Base-by-base conservation (phyloP, 2,329 filamentous ascomycete genomes). In the Talaromyces marneffei region DNA sequence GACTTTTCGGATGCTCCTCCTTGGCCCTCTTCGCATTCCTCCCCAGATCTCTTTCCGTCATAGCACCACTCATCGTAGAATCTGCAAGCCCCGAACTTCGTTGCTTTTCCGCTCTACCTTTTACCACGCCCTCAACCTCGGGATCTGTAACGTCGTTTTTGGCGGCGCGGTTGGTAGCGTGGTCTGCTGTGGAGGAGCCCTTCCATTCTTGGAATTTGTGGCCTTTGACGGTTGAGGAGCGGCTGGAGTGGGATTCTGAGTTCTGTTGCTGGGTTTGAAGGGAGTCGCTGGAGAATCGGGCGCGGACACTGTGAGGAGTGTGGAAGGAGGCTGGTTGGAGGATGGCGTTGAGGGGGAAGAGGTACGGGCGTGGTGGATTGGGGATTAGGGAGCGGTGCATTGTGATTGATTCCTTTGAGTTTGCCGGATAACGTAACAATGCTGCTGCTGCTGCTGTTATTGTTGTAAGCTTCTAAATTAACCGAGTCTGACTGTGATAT, bases 1-100 rank as follows among this genome's bases (percentile, higher is more conserved):
- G 80, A n/a, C 79, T 79, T 63, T 80, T 74, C 1, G 80, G 80
- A 71, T 78, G 72, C 57, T 81, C 79, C 64, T 77, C 63, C 68
- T 82, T 79, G 2, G 77, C 75, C 67, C 76, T 76, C 66, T 74
- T 67, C 46, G 72, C 72, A 46, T 71, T 69, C 20, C 72, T 68
- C 8, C 65, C 65, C 23, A 74, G 71, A 57, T 77, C 76, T 58
- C 74, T 70, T 65, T 80, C 74, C 10, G 73, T 75, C 31, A 71
- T 76, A 4, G 69, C 78, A 50, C 75, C 69, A 25, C 74, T 77
- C 60, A 73, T 72, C 16, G 73, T 73, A n/a, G 73, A 69, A 55
- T 77, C 72, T 37, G 70, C 69, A 39, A 71, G 65, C 3, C 73
- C 65, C 33, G 72, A 63, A 16, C 65, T 66, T 23, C 64, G 53